These are phyloP conservation scores for Fusarium heterosporum DNA, from an alignment of 2,329 filamentous ascomycete species.

Conservation along the genomic window DNA sequence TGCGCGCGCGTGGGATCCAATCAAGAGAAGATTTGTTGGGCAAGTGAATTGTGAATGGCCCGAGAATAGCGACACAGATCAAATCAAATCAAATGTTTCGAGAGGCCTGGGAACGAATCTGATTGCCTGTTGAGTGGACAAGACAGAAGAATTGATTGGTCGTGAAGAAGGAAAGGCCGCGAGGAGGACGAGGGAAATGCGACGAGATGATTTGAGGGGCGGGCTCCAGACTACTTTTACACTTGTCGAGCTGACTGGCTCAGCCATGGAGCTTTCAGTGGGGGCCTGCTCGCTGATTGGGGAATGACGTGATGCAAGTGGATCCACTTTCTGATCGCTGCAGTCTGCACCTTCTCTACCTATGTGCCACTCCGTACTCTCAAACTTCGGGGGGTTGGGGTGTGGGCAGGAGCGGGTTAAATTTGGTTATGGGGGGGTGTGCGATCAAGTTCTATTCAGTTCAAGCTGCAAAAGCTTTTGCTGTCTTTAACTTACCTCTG, in stretches of 20 bases:
- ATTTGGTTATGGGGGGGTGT: neutral
- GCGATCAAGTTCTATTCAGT: neutral
- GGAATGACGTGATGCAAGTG: constrained; percentile 48
- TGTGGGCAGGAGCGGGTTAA: neutral
- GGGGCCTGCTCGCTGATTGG: constrained; percentile 47
- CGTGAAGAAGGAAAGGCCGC: constrained; percentile 55
- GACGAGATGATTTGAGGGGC: constrained; percentile 66
- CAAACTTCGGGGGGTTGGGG: neutral
- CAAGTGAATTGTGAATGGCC: constrained; percentile 48
- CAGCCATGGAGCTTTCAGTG: constrained; percentile 51
- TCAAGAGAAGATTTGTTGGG: constrained; percentile 44
- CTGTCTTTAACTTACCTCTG: too few species aligned
- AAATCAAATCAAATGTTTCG: constrained; percentile 44
- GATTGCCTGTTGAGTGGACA: constrained; percentile 54
- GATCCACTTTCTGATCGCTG: constrained; percentile 11
- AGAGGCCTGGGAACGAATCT: constrained; percentile 47
- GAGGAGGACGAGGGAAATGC: constrained; percentile 58
- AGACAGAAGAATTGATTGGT: constrained; percentile 60
- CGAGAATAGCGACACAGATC: constrained; percentile 42
- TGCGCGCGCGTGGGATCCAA: constrained; percentile 41
- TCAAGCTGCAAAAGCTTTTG: neutral
- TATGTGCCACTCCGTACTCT: neutral
- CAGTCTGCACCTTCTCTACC: neutral
- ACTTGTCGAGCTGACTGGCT: constrained; percentile 64
- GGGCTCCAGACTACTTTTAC: constrained; percentile 57